Base-by-base conservation (phyloP, 495 filamentous ascomycete species). In the Neurospora sp. region DNA sequence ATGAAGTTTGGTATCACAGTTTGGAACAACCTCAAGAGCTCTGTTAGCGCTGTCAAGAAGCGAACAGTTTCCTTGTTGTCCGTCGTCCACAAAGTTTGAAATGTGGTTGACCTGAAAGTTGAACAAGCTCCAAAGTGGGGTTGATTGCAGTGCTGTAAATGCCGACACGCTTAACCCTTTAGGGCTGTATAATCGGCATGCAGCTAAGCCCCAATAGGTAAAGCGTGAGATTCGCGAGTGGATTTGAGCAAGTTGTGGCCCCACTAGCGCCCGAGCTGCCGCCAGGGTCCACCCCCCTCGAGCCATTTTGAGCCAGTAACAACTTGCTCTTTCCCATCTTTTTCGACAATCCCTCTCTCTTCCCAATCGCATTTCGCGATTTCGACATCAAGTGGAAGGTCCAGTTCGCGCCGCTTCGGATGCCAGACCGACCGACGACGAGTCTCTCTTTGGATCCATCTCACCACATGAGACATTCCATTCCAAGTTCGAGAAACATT, bases 211-310 rank as follows among this genome's bases (percentile, higher is more conserved):
- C 1, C 6, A 8, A 0, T 65, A 0, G 22, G 53, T 65, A 18
- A 65, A 35, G 53, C 53, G 53, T 35, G 53, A 65, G 68, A 10
- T 53, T 20, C 18, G 53, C 74, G 84, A 82, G 84, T 74, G 79
- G 75, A 78, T 86, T 86, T 86, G 84, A 86, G 84, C 84, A 86
- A 78, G 71, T 85, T 86, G 80, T 81, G 78, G 76, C 74, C 68
- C 61, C 71, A 6, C 71, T 77, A 78, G 77, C 74, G 78, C 65
- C 59, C 75, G 27, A 70, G 59, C 22, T 69, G 40, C n/a, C 41
- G 68, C 44, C 41, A 70, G 41, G 22, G 39, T 42, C 10, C 16
- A 41, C 27, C 72, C 72, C 45, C 31, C 44, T 8, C 41, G 41
- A 20, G 4, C 71, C 70, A 20, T 16, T 22, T n/a, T 2, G 44